A percentile compares a stretch with the other conserved stretches of the same genome.
Evolutionary conservation across 2,329 filamentous ascomycete species (phyloP).

Genomic region (Gremmenia infestans): DNA sequence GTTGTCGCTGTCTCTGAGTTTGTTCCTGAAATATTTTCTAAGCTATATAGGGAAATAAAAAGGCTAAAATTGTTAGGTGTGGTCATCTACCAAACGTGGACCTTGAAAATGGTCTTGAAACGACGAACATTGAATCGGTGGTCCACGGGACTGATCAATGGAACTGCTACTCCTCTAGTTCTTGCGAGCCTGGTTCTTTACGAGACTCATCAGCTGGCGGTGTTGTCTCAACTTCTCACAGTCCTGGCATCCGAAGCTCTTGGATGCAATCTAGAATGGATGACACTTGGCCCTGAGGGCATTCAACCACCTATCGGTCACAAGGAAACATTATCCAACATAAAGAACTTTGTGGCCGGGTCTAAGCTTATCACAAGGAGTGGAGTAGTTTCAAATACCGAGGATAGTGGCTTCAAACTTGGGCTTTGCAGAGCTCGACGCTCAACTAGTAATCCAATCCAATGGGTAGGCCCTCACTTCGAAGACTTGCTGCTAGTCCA

Average conservation of each 20-base stretch:
- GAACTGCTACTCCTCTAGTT: slow-evolving; percentile 43
- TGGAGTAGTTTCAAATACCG: not conserved
- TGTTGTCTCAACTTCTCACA: slow-evolving; percentile 54
- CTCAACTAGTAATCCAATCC: slow-evolving; percentile 55
- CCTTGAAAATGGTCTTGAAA: no score
- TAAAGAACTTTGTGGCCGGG: slow-evolving; percentile 43
- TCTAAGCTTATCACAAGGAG: slow-evolving; percentile 39
- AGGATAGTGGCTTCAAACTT: slow-evolving; percentile 19
- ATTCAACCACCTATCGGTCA: slow-evolving; percentile 58
- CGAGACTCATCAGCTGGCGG: slow-evolving; percentile 47
- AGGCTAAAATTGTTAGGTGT: no score
- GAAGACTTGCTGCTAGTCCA: slow-evolving; percentile 57
- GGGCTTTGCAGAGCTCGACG: slow-evolving; percentile 58
- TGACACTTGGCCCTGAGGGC: slow-evolving; percentile 52
- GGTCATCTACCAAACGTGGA: no score
- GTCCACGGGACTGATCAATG: slow-evolving; percentile 40
- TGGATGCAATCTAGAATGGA: slow-evolving; percentile 49
- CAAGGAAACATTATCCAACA: slow-evolving; percentile 50
- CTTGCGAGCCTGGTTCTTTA: slow-evolving; percentile 44
- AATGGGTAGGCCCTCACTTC: slow-evolving; percentile 63
- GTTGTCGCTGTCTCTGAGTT: not conserved
- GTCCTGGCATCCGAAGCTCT: slow-evolving; percentile 58
- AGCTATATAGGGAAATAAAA: no score
- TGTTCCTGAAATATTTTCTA: not conserved
- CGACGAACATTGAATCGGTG: no score